Base-by-base conservation (phyloP, 2,329 filamentous ascomycete species). In the Chaetomium globosum region DNA sequence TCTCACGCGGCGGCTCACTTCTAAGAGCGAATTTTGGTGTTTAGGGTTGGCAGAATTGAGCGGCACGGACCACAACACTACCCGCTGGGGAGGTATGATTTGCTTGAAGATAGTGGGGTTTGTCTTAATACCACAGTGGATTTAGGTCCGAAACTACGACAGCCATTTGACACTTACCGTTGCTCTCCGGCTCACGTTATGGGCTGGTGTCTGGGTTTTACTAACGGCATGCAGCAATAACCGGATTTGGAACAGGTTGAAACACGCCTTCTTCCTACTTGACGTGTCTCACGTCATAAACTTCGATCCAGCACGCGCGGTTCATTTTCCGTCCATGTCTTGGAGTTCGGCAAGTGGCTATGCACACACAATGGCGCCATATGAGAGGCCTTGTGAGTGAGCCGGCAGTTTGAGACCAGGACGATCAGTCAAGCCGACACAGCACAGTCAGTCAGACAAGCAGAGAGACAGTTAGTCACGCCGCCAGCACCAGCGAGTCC, bases 121-220 rank as follows among this genome's bases (percentile, higher is more conserved):
- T 28, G 13, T 26, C 49, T 52, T 52, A 52, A 52, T 52, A 28
- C 49, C 21, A 52, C 28, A 52, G 49, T 52, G 21, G 49, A 23
- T 52, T 26, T 28, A 52, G 49, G 23, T 26, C 12, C 26, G 49
- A 52, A 26, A 52, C n/a, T 26, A 48, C 46, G 19, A 23, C 46
- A 21, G 10, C 21, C 46, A 43, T 48, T 23, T 48, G 46, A 19
- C 5, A 23, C 9, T 21, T 9, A 48, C 46, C 46, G 46, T 23
- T n/a, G 23, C 46, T 23, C 19, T 12, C 39, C 16, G 39, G 10
- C 6, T n/a, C 21, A 23, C 8, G n/a, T n/a, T 19, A n/a, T 43
- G 16, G 39, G 5, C 19, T 43, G 39, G 4, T 43, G 39, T n/a
- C 16, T 16, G 19, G 13, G 7, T 16, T 16, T 6, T 43, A 43